Conservation (phyloP, 2,329 filamentous ascomycete species). For the Lecanoromycetidae sp. region DNA sequence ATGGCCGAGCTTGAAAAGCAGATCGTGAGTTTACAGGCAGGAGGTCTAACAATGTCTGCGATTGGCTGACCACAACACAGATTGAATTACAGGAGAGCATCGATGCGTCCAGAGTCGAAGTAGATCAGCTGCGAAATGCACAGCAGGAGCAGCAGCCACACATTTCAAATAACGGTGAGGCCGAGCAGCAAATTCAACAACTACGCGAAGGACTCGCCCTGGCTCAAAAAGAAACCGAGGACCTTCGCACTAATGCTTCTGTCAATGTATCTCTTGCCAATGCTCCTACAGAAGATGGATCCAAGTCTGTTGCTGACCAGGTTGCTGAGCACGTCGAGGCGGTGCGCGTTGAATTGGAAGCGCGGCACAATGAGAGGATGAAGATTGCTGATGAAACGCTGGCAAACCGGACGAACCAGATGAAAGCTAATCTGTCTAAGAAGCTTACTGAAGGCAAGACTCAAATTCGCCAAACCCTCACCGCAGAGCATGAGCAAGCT, state of each 20-base stretch:
- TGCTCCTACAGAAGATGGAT: conserved; percentile 17
- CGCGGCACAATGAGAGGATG: conserved; percentile 35
- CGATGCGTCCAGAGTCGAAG: conserved; percentile 25
- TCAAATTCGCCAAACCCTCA: conserved; percentile 24
- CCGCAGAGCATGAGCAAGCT: conserved; percentile 36
- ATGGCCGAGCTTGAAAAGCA: conserved; percentile 54
- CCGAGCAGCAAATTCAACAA: conserved; percentile 17
- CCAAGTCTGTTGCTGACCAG: conserved; percentile 36
- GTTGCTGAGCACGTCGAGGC: conserved; percentile 34
- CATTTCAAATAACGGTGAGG: conserved; percentile 11
- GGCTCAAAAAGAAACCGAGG: conserved; percentile 35
- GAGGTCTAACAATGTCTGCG: background rate
- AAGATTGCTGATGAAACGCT: conserved; percentile 55
- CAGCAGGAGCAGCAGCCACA: conserved; percentile 7
- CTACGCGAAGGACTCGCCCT: conserved; percentile 19
- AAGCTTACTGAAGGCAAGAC: conserved; percentile 49
- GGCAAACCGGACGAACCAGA: conserved; percentile 54
- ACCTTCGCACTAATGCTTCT: conserved; percentile 29
- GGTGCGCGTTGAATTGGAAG: conserved; percentile 35
- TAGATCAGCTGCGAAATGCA: conserved; percentile 22
- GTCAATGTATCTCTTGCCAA: conserved; percentile 13
- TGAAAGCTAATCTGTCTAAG: conserved; percentile 56
- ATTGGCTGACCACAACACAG: conserved; percentile 15
- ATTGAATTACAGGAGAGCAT: conserved; percentile 31
- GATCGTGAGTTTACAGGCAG: conserved; percentile 30